Base-by-base conservation (phyloP, 768 basidiomycete species). In the Pulveroboletus sp. region DNA sequence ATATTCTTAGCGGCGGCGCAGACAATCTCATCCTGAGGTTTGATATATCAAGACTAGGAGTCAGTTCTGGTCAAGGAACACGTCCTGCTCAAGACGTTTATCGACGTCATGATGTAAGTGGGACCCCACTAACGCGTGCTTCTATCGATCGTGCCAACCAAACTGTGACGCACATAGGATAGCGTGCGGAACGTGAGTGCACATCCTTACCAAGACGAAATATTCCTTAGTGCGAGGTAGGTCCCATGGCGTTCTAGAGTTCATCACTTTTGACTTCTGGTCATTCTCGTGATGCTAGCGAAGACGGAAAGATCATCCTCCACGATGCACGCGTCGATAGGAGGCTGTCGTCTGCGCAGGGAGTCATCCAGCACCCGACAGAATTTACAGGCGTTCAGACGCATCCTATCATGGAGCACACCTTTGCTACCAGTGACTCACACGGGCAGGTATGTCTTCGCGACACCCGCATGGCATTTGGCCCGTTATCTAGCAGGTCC, bases 381-480 rank as follows among this genome's bases (percentile, higher is more conserved):
- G 83, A 86, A 58, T 78, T 85, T 46, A 84, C 83, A 0, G 78
- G 80, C 36, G 78, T 84, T 6, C 76, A 82, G 56, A 82, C 76
- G 46, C 86, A 91, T 60, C 89, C 89, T 11, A 60, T 54, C 28
- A 79, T 84, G 72, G 80, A 84, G 33, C 74, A 88, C 56, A 61
- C 89, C 42, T 89, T 91, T 54, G 77, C 76, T 6, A 85, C 83
- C 4, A 79, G 82, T 49, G 84, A 88, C 54, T 69, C 61, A 10
- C 66, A 59, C 14, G 86, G 88, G 5, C 65, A 68, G 21, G 81
- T 89, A 4, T 80, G 76, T 56, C 77, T 91, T 49, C 79, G 85
- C 14, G 88, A 91, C 64, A 68, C 71, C 14, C 74, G 88, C 11
- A 89, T 88, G 84, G 78, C 84, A 0, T 90, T 89, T 64, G 83